These are phyloP conservation scores for Cutaneotrichosporon curvatum DNA, from an alignment of 1,284 basidiomycete genomes.

Conservation along the genomic window DNA sequence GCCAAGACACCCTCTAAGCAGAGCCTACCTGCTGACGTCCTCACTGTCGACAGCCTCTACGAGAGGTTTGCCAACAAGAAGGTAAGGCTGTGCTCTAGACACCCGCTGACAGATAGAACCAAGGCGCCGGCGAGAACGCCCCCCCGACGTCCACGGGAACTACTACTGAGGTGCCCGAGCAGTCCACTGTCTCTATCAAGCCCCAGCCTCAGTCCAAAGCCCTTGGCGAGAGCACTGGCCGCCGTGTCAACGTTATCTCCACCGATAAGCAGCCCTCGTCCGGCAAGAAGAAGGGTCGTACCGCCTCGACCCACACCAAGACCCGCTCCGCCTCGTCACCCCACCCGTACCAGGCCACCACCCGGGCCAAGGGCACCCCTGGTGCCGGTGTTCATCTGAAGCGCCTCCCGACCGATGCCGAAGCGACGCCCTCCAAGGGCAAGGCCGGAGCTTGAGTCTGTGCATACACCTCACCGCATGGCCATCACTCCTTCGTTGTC, in stretches of 20 bases:
- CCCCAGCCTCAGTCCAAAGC: neutral
- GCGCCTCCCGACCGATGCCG: neutral
- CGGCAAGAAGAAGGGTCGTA: slow-evolving; percentile 4
- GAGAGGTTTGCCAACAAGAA: slow-evolving; percentile 26
- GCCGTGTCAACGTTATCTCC: slow-evolving; percentile 2
- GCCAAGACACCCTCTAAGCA: neutral
- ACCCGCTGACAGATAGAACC: neutral
- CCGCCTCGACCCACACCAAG: neutral
- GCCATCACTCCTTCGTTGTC: too few relatives aligned
- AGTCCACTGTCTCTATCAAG: neutral
- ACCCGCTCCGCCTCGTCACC: neutral
- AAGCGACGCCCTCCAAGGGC: neutral
- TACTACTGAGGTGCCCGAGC: neutral
- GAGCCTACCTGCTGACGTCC: slow-evolving; percentile 6
- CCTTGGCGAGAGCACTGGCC: slow-evolving; percentile 5
- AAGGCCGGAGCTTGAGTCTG: too few relatives aligned
- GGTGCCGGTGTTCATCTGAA: slow-evolving; percentile 35
- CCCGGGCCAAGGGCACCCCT: slow-evolving; percentile 32
- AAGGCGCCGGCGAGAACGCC: slow-evolving; percentile 4
- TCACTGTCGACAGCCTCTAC: slow-evolving; percentile 37
- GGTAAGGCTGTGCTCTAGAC: neutral
- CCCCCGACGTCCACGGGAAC: neutral
- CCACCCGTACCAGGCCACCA: too few relatives aligned
- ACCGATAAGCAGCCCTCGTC: neutral
- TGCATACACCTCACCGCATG: too few relatives aligned